Conservation (phyloP, 1,139 yeast genomes). For the Zygosaccharomyces pseudobailii region DNA sequence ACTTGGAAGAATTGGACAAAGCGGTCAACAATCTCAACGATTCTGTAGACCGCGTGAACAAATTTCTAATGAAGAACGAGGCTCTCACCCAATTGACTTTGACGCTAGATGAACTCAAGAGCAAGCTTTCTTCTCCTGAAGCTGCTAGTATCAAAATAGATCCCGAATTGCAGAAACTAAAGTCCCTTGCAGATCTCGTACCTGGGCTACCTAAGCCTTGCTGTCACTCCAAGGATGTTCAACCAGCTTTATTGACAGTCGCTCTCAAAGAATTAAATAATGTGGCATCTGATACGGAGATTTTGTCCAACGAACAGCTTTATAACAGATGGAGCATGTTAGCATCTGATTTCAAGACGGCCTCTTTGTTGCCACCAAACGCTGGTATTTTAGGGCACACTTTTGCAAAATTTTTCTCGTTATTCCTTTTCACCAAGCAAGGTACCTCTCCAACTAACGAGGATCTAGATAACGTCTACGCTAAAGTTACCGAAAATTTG, state of each 20-base stretch:
- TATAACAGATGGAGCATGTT: conserved; percentile 67
- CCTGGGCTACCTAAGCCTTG: conserved; percentile 24
- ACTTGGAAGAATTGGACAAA: conserved; percentile 55
- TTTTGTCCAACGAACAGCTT: conserved; percentile 57
- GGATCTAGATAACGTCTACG: conserved; percentile 84
- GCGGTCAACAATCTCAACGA: conserved; percentile 44
- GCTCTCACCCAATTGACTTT: conserved; percentile 28
- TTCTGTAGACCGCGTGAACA: conserved; percentile 24
- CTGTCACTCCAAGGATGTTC: conserved; percentile 18
- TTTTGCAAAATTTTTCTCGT: conserved; percentile 72
- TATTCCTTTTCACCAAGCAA: conserved; percentile 58
- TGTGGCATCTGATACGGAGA: conserved; percentile 16
- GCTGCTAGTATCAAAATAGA: conserved; percentile 28
- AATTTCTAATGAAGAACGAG: conserved; percentile 25
- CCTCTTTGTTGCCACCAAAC: conserved; percentile 85
- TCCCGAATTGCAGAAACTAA: conserved; percentile 32
- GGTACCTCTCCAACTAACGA: conserved; percentile 70
- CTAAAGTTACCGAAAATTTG: conserved; percentile 76
- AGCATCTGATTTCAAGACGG: conserved; percentile 82
- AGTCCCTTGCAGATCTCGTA: conserved; percentile 26
- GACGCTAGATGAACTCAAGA: conserved; percentile 21
- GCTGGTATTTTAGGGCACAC: conserved; percentile 94
- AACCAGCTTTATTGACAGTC: conserved; percentile 24
- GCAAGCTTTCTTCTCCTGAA: conserved; percentile 20
- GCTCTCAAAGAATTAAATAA: conserved; percentile 25